Evolutionary conservation across 2,329 filamentous ascomycete genomes (phyloP), one percentile per base, ranked within the genome.

Genomic region (Diaporthe sp.): DNA sequence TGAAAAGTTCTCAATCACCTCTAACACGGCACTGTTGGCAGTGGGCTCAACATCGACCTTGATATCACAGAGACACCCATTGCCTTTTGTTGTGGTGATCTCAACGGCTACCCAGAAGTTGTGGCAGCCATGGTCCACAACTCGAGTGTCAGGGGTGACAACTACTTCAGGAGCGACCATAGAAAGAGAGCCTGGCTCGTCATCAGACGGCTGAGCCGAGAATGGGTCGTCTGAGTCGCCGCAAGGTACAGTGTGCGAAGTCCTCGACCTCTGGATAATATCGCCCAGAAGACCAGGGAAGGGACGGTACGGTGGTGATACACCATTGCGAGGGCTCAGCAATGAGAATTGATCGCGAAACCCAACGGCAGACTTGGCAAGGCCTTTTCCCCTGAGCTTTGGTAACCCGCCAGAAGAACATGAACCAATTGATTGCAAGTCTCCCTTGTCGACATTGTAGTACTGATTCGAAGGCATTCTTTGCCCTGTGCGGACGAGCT

Each of bases 1-100:
- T 5, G 83, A 76, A 57, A 85, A 83, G n/a, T 87, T 83, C 51
- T 87, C 84, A 55, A 91, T 80, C 0, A 90, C 81, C 68, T 89
- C 86, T 15, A 88, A 65, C 44, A 90, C 80, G 8, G 82, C 81
- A 53, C 75, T 77, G 57, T 53, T 62, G 37, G 61, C 10, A 3
- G 73, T 75, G 49, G 71, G 28, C 42, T 74, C 75, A 78, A 59
- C 31, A 39, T 65, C 25, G 8, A 79, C 68, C 42, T 69, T 73
- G 6, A 75, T 44, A 9, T 28, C 69, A 22, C 58, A 49, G 12
- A 72, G 25, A 28, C 28, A 37, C 19, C 61, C 75, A 28, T 77
- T 76, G 76, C 71, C 77, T 44, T 67, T 78, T 44, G 44, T 51
- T 15, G 59, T n/a, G 22, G 39, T 58, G 10, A 77, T 17, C 74